Percentiles rank a stretch among this genome's conserved stretches.
phyloP scores from a whole-genome alignment of 2,329 filamentous ascomycete species.

The Thermomyces lanuginosus region DNA sequence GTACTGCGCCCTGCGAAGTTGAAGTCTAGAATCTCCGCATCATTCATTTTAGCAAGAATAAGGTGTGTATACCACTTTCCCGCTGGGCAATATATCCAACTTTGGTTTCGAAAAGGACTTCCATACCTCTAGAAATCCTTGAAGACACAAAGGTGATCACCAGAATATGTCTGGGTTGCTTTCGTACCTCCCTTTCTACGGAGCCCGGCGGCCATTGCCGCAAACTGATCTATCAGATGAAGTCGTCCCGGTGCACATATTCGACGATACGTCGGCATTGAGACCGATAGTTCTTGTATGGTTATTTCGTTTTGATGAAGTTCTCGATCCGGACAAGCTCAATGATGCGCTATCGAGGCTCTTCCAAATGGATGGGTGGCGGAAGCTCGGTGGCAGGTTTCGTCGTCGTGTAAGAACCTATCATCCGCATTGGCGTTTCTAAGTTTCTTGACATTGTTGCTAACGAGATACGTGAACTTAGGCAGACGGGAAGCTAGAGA shows the following conservation, averaged over 20 bases:
- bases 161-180: no score
- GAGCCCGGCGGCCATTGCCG: neutral
- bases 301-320: slow-evolving; percentile 2
- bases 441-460: neutral
- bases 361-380: slow-evolving; percentile 3
- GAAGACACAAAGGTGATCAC: no score
- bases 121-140: no score
- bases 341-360: slow-evolving; percentile 1
- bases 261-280: slow-evolving; percentile 1
- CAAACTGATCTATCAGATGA: neutral
- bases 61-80: no score
- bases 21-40: no score
- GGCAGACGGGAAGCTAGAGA: slow-evolving; percentile 1
- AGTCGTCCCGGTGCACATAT: slow-evolving; percentile 1
- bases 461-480: neutral
- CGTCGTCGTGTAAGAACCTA: slow-evolving; percentile 1
- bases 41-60: no score
- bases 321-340: slow-evolving; percentile 1
- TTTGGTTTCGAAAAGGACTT: no score
- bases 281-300: slow-evolving; percentile 1
- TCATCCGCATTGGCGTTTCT: neutral
- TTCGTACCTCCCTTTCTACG: no score
- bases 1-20: no score
- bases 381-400: slow-evolving; percentile 1
- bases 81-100: no score